phyloP scores from a whole-genome alignment of 2,329 filamentous ascomycete species.

The Xylariomycetidae sp. region DNA sequence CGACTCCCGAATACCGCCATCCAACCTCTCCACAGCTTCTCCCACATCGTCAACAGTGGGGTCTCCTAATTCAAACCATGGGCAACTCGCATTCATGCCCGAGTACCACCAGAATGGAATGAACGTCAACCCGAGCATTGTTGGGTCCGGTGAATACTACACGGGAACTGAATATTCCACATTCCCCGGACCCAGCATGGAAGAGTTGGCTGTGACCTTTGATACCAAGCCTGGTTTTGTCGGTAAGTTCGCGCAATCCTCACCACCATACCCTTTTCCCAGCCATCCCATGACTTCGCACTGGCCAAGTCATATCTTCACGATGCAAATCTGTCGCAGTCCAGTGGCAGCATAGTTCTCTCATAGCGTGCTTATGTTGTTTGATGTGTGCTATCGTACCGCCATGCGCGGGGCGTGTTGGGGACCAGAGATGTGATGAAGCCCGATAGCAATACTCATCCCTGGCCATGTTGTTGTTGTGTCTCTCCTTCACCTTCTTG shows the following conservation, averaged over 20 bases:
- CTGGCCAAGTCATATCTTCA: too few species aligned
- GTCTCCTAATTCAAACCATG: conserved; percentile 60
- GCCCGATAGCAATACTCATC: too few species aligned
- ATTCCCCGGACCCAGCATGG: conserved; percentile 46
- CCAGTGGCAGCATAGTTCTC: too few species aligned
- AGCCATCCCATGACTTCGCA: too few species aligned
- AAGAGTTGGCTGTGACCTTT: conserved; percentile 46
- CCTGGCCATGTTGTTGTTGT: conserved; percentile 4
- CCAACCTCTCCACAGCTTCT: conserved; percentile 57
- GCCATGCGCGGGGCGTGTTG: too few species aligned
- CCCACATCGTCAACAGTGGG: conserved; percentile 62
- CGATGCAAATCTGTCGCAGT: too few species aligned
- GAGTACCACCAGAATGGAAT: conserved; percentile 54
- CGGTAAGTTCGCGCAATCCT: conserved; percentile 47
- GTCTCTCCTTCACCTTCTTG: too few species aligned
- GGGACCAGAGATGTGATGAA: too few species aligned
- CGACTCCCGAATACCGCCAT: conserved; percentile 48
- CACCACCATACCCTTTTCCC: too few species aligned
- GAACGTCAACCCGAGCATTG: conserved; percentile 59
- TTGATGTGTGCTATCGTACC: too few species aligned
- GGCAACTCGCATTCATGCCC: conserved; percentile 51
- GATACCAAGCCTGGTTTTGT: conserved; percentile 48
- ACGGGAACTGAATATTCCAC: conserved; percentile 48
- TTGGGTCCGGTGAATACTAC: conserved; percentile 51
- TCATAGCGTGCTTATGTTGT: too few species aligned